Percentiles rank a stretch among this genome's conserved stretches.
phyloP scores from a whole-genome alignment of 2,329 filamentous ascomycete species.

The Trichoderma cornu-damae region DNA sequence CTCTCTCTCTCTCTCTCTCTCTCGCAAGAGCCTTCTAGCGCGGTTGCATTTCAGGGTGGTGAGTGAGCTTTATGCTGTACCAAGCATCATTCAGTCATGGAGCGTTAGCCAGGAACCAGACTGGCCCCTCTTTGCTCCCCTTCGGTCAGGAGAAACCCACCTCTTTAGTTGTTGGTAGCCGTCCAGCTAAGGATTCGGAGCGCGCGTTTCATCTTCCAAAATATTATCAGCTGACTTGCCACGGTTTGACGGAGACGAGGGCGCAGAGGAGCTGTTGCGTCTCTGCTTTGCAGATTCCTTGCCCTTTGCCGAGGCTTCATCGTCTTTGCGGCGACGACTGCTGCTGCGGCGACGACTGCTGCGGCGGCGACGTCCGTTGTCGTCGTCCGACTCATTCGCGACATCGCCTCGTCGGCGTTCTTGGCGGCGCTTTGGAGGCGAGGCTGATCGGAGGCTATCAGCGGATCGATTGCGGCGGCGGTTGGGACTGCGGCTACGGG shows the following conservation, averaged over 20 bases:
- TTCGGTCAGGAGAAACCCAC: constrained; percentile 24
- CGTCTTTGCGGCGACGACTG: constrained; percentile 4
- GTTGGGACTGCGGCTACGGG: constrained; percentile 27
- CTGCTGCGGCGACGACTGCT: constrained; percentile 12
- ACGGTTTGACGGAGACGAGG: constrained; percentile 46
- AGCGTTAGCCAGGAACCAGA: constrained; percentile 17
- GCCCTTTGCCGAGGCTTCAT: background rate
- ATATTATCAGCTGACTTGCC: constrained; percentile 58
- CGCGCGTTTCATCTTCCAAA: constrained; percentile 35
- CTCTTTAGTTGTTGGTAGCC: constrained; percentile 22
- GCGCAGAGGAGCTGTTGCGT: constrained; percentile 49
- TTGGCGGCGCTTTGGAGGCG: constrained; percentile 12
- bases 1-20: background rate
- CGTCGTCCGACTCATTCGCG: background rate
- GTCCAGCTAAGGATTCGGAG: constrained; percentile 21
- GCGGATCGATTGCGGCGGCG: constrained; percentile 22
- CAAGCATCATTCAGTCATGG: constrained; percentile 9
- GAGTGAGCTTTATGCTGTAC: constrained; percentile 18
- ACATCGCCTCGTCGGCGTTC: background rate
- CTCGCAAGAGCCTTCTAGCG: background rate
- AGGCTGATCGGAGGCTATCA: constrained; percentile 9
- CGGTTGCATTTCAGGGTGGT: background rate
- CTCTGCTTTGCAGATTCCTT: constrained; percentile 33
- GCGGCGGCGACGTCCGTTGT: constrained; percentile 6
- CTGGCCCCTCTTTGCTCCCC: background rate